A percentile compares a stretch with the other conserved stretches of the same genome.
Conservation (phyloP, 2,329 filamentous ascomycete genomes). For the Fusarium nurragi region DNA sequence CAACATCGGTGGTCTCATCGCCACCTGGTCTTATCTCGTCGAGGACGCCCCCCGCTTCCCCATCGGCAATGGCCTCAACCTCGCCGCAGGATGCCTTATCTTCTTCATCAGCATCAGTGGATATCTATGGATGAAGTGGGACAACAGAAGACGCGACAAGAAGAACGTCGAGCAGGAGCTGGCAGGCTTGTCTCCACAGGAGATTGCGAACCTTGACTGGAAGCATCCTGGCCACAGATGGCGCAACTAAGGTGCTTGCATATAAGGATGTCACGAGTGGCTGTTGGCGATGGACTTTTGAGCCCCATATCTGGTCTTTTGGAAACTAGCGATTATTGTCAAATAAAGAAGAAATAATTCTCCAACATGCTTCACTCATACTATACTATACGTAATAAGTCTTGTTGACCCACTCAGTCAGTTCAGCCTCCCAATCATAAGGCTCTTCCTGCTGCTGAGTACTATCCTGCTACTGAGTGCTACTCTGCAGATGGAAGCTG, state of each 20-base stretch:
- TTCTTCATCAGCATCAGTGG: conserved; percentile 61
- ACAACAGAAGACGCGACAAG: conserved; percentile 68
- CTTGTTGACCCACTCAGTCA: too few species aligned
- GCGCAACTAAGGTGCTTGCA: conserved; percentile 43
- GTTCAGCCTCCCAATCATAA: too few species aligned
- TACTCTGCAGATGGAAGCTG: too few species aligned
- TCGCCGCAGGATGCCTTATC: conserved; percentile 67
- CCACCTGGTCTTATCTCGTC: conserved; percentile 71
- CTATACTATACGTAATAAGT: too few species aligned
- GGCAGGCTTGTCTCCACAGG: conserved; percentile 61
- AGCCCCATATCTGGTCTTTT: not conserved
- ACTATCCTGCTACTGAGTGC: too few species aligned
- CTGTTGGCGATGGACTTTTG: conserved; percentile 11
- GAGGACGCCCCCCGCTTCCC: conserved; percentile 71
- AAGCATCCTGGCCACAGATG: conserved; percentile 74
- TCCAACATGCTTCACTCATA: not conserved
- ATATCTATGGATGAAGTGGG: conserved; percentile 68
- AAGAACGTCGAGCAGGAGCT: conserved; percentile 66
- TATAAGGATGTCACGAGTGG: not conserved
- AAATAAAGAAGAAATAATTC: conserved; percentile 9
- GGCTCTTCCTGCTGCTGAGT: too few species aligned
- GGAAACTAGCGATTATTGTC: conserved; percentile 7
- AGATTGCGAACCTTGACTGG: conserved; percentile 72
- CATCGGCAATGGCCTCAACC: conserved; percentile 72
- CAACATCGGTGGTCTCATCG: conserved; percentile 70